Conservation (phyloP, 2,329 filamentous ascomycete genomes). For the Phialophora macrospora region DNA sequence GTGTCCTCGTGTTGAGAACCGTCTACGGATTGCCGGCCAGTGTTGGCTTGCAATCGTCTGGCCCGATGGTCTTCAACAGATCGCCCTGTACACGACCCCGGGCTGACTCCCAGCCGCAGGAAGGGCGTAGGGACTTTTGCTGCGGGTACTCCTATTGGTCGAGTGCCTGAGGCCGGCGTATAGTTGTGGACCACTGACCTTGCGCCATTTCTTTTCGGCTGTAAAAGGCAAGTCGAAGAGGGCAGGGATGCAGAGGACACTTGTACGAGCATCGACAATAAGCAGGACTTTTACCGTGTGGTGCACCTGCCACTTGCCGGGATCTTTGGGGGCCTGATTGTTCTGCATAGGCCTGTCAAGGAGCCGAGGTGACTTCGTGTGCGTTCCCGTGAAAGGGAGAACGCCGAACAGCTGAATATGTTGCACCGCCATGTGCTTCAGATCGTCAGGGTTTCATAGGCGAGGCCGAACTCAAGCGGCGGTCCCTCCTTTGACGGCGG, state of each 20-base stretch:
- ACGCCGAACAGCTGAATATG: neutral
- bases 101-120: conserved; percentile 5
- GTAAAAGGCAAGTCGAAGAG: conserved; percentile 1
- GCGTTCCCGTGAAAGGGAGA: neutral
- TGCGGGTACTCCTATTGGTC: conserved; percentile 8
- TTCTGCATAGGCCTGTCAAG: neutral
- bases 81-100: neutral
- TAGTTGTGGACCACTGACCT: conserved; percentile 19
- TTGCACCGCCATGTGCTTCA: neutral
- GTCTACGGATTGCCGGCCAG: neutral
- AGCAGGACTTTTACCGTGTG: conserved; percentile 5
- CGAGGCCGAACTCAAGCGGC: neutral
- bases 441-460: neutral
- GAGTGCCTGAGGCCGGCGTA: neutral
- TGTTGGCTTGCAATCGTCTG: neutral
- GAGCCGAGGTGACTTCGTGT: neutral
- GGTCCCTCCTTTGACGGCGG: neutral
- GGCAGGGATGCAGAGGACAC: neutral
- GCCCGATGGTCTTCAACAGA: neutral
- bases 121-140: neutral
- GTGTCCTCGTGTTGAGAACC: neutral
- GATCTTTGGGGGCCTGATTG: conserved; percentile 9
- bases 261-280: neutral
- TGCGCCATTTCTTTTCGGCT: neutral
- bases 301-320: neutral